Evolutionary conservation across 179 eudicot genomes (phyloP), one percentile per base, ranked within the genome.

Genomic region (Drosera spatulata): DNA sequence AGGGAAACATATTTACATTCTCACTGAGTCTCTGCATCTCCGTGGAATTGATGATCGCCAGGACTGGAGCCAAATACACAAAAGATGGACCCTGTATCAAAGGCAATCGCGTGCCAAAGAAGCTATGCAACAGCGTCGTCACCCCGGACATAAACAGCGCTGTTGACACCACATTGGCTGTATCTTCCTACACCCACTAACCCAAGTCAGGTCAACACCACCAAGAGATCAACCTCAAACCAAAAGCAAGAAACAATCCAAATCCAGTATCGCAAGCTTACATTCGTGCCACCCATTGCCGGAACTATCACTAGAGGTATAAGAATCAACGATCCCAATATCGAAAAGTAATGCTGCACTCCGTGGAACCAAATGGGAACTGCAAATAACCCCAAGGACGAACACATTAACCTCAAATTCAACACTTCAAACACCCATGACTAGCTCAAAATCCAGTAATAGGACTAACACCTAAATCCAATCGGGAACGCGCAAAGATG

Each of bases 31-130:
- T 88, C 71, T 80, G 79, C 50, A 86, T 89, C 72, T 93, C 96
- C 0, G 95, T 80, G 50, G 95, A 86, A 77, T 93, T 89, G 62
- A 93, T 89, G 55, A 93, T 82, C 10, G 88, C 95, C 58, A 93
- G 86, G 3, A 88, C 95, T 0, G 96, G 96, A 74, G 96, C 95
- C 59, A 93, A 79, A 83, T 81, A 86, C 10, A 86, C 95, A 73
- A 86, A 93, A 4, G 96, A 93, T 40, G 96, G 96, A 50, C 99
- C 99, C 71, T 89, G 99, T 68, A 88, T 82, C 59, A 88, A 75
- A 44, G 96, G 98, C 79, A 91, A 73, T 71, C 98, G 82, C 15
- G 93, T 84, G 38, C 96, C 99, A 58, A 89, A 89, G 41, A 78
- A 71, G 6, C 85, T 79, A 58, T 93, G 96, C 71, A 93, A 62